These are phyloP conservation scores for Russula compacta DNA, from an alignment of 768 basidiomycete genomes.

Conservation along the genomic window DNA sequence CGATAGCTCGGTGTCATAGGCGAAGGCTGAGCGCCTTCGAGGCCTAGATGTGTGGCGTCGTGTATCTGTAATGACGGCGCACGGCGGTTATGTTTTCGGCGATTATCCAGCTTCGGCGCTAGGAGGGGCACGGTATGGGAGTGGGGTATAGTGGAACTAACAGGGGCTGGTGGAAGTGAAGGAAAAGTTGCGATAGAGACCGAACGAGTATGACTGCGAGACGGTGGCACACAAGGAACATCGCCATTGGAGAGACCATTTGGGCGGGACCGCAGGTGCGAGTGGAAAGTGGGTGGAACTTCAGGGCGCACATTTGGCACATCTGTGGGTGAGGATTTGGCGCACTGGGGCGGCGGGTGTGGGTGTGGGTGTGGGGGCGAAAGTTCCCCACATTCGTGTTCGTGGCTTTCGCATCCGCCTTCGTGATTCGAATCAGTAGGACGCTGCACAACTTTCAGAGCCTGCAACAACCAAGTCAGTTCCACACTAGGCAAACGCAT, in stretches of 20 bases:
- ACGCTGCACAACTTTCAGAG: slow-evolving; percentile 11
- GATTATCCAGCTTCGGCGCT: background rate
- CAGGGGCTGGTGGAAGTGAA: slow-evolving; percentile 19
- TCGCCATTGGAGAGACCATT: slow-evolving; percentile 17
- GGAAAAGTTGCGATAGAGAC: slow-evolving; percentile 17
- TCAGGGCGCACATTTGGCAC: background rate
- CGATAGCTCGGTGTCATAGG: slow-evolving; percentile 62
- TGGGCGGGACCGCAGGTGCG: slow-evolving; percentile 26
- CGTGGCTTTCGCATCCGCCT: slow-evolving; percentile 21
- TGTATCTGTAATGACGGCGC: slow-evolving; percentile 18
- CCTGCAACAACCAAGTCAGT: slow-evolving; percentile 7
- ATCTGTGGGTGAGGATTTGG: background rate
- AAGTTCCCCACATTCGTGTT: slow-evolving; percentile 19
- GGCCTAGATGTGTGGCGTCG: slow-evolving; percentile 1
- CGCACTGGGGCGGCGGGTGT: slow-evolving; percentile 19
- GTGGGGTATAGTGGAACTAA: slow-evolving; percentile 23
- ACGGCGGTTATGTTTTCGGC: slow-evolving; percentile 6
- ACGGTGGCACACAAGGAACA: background rate
- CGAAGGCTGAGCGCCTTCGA: slow-evolving; percentile 28
- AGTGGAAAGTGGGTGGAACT: background rate
- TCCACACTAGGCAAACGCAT: background rate
- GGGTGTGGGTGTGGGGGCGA: slow-evolving; percentile 18
- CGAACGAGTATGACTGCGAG: slow-evolving; percentile 22
- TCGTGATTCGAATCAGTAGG: slow-evolving; percentile 1
- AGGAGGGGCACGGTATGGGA: slow-evolving; percentile 11